These are phyloP conservation scores for Xylaria arbuscula DNA, from an alignment of 2,329 filamentous ascomycete species.

Conservation along the genomic window DNA sequence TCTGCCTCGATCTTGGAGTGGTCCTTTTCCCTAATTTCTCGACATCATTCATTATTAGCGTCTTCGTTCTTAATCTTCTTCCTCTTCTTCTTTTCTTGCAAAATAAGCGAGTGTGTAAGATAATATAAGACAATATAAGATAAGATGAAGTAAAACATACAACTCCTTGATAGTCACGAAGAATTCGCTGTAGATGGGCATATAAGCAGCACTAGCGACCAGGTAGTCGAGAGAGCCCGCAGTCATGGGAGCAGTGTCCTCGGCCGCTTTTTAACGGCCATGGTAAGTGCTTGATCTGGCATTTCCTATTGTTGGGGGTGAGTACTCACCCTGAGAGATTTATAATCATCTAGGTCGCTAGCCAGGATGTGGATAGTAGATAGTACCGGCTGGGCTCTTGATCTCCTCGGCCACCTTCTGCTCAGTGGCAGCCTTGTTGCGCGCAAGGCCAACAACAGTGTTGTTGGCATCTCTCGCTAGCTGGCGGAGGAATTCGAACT, in stretches of 20 bases:
- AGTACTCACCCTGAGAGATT: not conserved
- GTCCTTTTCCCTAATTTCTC: too few relatives aligned
- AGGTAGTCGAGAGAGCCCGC: constrained; percentile 23
- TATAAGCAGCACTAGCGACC: constrained; percentile 19
- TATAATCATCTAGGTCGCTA: not conserved
- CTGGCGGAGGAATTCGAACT: constrained; percentile 26
- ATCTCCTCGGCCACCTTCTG: constrained; percentile 19
- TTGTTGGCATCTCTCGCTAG: constrained; percentile 12
- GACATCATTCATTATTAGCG: too few relatives aligned
- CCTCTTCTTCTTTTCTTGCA: too few relatives aligned
- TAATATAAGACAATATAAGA: too few relatives aligned
- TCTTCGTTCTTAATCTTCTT: too few relatives aligned
- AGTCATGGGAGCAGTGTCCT: not conserved
- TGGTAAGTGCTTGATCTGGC: too few relatives aligned
- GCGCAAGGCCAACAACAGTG: constrained; percentile 21
- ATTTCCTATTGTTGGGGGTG: too few relatives aligned
- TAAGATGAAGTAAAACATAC: not conserved
- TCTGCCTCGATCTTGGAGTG: constrained; percentile 11
- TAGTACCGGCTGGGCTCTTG: not conserved
- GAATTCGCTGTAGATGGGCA: constrained; percentile 8
- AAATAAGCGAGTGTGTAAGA: too few relatives aligned
- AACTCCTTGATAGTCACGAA: constrained; percentile 6
- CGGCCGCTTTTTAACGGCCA: not conserved
- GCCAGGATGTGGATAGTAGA: constrained; percentile 22
- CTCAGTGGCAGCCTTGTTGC: not conserved